phyloP scores from a whole-genome alignment of 2,329 filamentous ascomycete genomes.

The Exophiala phaeomuriformis region DNA sequence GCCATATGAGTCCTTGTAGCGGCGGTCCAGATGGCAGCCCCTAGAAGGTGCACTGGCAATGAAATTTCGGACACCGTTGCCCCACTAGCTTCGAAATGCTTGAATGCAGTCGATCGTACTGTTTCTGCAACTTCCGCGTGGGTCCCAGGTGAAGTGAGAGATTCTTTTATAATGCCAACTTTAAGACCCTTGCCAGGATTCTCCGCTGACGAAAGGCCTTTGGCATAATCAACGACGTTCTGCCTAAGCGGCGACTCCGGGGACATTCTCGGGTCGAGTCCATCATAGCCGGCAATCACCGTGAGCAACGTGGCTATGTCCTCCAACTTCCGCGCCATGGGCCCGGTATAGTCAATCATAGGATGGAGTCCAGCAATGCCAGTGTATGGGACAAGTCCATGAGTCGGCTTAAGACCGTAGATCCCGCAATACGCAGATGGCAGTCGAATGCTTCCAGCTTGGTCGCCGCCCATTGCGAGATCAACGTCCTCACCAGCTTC shows the following conservation, averaged over 20 bases:
- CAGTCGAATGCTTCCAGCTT: constrained; percentile 36
- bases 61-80: constrained; percentile 42
- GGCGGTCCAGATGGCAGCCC: constrained; percentile 45
- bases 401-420: constrained; percentile 44
- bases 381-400: constrained; percentile 46
- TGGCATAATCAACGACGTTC: constrained; percentile 32
- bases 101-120: constrained; percentile 34
- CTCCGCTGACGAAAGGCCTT: constrained; percentile 23
- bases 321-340: constrained; percentile 39
- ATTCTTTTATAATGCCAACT: constrained; percentile 44
- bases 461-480: constrained; percentile 37
- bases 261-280: constrained; percentile 41
- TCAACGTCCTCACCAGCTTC: constrained; percentile 30
- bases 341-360: constrained; percentile 42
- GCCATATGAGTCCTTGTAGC: constrained; percentile 32
- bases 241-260: constrained; percentile 35
- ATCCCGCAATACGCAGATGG: constrained; percentile 38
- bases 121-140: constrained; percentile 34
- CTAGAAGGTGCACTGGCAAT: constrained; percentile 43
- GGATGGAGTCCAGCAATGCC: constrained; percentile 39
- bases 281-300: constrained; percentile 44
- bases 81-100: constrained; percentile 37
- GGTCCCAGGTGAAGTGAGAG: constrained; percentile 36
- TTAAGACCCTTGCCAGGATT: constrained; percentile 36
- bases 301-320: constrained; percentile 41